Evolutionary conservation across 495 filamentous ascomycete species (phyloP), one percentile per base, ranked within the genome.

Genomic region (Oleoguttula mirabilis): DNA sequence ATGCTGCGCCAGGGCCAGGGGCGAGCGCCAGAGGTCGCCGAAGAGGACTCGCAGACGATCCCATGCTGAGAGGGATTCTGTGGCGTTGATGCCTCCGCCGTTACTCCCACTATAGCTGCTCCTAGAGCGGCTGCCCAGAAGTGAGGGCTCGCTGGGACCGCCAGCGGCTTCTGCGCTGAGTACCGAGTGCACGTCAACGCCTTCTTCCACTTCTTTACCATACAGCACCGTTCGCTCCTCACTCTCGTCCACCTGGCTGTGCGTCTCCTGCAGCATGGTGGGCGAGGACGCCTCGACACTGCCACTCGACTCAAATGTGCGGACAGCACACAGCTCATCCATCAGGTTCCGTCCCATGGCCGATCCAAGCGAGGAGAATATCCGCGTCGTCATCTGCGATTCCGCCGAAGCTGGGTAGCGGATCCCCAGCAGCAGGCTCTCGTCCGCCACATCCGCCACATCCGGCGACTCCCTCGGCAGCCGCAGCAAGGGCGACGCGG

Each of bases 291-390:
- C 30, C 4, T 31, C 35, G n/a, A 6, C 11, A 22, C 36, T 39
- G 3, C 19, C 14, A 10, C 24, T 11, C 10, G 34, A 39, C 3
- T 36, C 41, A 19, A 3, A 10, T 4, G 36, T 41, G 3, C 39
- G 35, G 4, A 36, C 43, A 15, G 43, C 39, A 16, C 28, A 31
- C 11, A 52, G 27, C 45, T 52, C 49, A n/a, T 52, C 49, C 49
- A 52, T 52, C 31, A 52, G 24, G 23, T 52, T 52, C 20, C 43
- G 21, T 11, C 48, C 48, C 19, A 14, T 27, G 24, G 27, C 33
- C 12, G 32, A 27, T 21, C 43, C 49, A 7, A 47, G 21, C 21
- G 22, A 32, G 5, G 49, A 47, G 37, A 48, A 39, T 8, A 43
- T 17, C 38, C 40, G 3, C 5, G 36, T 32, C 14, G 43, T 47